Percentiles rank a stretch among this genome's conserved stretches.
Evolutionary conservation across 192 early-diverging fungal species (phyloP).

Genomic region (Backusella mclennaniae): DNA sequence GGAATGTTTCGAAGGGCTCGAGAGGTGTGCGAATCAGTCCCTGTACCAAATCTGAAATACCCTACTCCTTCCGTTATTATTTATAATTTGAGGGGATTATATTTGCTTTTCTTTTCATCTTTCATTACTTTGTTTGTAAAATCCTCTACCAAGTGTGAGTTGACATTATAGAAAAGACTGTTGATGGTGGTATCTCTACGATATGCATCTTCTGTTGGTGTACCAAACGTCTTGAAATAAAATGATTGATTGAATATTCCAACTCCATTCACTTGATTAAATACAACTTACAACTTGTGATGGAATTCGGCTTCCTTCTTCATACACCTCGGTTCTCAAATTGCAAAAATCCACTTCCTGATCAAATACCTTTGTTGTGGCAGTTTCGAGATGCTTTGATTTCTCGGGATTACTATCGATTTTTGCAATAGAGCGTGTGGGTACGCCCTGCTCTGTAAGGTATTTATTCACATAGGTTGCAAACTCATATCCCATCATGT

Average conservation of each 20-base stretch:
- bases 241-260: not conserved
- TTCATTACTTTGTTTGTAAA: constrained; percentile 59
- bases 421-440: constrained; percentile 63
- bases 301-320: constrained; percentile 80
- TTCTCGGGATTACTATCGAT: constrained; percentile 92
- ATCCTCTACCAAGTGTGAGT: constrained; percentile 82
- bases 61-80: constrained; percentile 32
- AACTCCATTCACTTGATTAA: not conserved
- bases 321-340: constrained; percentile 89
- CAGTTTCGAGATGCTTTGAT: constrained; percentile 98
- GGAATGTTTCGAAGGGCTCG: constrained; percentile 82
- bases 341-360: constrained; percentile 93
- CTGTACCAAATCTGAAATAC: constrained; percentile 68
- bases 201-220: constrained; percentile 87
- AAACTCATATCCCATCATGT: constrained; percentile 92
- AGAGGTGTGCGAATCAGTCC: constrained; percentile 90
- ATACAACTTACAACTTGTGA: constrained; percentile 47
- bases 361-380: constrained; percentile 80
- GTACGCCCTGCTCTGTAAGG: constrained; percentile 43
- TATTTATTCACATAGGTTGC: constrained; percentile 71
- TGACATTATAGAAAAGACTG: constrained; percentile 95
- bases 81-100: not conserved
- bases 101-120: too few relatives aligned
- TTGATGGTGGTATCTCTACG: constrained; percentile 99
- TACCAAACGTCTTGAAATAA: constrained; percentile 70